Evolutionary conservation across 768 basidiomycete genomes (phyloP).

Genomic region (Hemileccinum rubropunctum): DNA sequence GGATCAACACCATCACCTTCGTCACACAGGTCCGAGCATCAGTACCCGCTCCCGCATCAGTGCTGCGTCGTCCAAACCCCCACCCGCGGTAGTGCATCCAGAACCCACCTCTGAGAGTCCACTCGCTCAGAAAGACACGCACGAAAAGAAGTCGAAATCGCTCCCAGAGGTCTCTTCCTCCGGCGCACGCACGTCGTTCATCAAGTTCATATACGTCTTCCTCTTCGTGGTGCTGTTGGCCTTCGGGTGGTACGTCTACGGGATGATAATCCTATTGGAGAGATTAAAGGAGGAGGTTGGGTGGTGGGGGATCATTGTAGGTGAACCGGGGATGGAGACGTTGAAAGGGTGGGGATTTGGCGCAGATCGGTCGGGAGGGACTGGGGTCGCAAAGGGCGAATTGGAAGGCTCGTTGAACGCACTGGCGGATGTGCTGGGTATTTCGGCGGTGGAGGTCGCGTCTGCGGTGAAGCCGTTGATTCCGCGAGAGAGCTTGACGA

Average conservation of each 20-base stretch:
- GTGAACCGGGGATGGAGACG: background rate
- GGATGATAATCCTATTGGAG: conserved; percentile 42
- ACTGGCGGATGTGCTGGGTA: conserved; percentile 60
- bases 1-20: conserved; percentile 17
- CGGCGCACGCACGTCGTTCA: conserved; percentile 3
- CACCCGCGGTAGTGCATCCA: background rate
- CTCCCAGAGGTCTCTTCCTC: conserved; percentile 4
- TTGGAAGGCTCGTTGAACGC: conserved; percentile 58
- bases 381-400: conserved; percentile 13
- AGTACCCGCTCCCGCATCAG: background rate
- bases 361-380: conserved; percentile 2
- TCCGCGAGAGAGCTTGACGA: conserved; percentile 58
- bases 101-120: background rate
- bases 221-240: conserved; percentile 41
- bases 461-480: conserved; percentile 59
- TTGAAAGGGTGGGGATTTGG: conserved; percentile 5
- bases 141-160: conserved; percentile 1
- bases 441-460: conserved; percentile 59
- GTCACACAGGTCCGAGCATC: conserved; percentile 19
- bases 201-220: conserved; percentile 50
- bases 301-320: conserved; percentile 45
- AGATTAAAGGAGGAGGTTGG: conserved; percentile 50
- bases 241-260: conserved; percentile 51
- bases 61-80: conserved; percentile 3
- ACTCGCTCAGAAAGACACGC: background rate